Percentiles rank a stretch among this genome's conserved stretches.
Conservation (phyloP, 305 asterid genomes). For the Solanum hybrid region DNA sequence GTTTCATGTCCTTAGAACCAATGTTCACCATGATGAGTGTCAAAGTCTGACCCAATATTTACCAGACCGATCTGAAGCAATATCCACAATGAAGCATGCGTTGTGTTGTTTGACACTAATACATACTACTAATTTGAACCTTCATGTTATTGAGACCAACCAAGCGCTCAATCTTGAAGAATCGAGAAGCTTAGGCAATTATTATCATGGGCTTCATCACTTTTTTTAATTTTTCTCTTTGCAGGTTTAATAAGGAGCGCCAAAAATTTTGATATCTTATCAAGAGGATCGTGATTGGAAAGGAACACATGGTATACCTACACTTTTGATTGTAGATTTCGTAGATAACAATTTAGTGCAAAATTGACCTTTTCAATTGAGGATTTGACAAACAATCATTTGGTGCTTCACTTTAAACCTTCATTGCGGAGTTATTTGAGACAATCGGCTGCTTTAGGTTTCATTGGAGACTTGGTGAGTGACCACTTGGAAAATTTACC, state of each 20-base stretch:
- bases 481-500: neutral
- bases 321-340: neutral
- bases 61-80: neutral
- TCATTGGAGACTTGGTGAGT: neutral
- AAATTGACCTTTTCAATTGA: neutral
- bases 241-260: neutral
- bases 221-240: too few species aligned
- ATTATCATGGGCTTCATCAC: neutral
- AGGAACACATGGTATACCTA: neutral
- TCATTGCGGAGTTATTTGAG: neutral
- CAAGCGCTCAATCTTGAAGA: neutral
- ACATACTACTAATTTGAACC: neutral
- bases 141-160: neutral
- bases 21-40: neutral
- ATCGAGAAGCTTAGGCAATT: neutral
- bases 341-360: neutral
- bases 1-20: neutral
- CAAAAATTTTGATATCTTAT: neutral
- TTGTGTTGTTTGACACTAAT: neutral
- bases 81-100: neutral
- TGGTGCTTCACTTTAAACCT: neutral
- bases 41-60: neutral
- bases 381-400: neutral
- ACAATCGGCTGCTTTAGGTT: neutral
- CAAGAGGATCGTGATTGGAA: neutral